A percentile compares a stretch with the other conserved stretches of the same genome.
Evolutionary conservation across 768 basidiomycete genomes (phyloP).

Genomic region (Podaxis sp.): DNA sequence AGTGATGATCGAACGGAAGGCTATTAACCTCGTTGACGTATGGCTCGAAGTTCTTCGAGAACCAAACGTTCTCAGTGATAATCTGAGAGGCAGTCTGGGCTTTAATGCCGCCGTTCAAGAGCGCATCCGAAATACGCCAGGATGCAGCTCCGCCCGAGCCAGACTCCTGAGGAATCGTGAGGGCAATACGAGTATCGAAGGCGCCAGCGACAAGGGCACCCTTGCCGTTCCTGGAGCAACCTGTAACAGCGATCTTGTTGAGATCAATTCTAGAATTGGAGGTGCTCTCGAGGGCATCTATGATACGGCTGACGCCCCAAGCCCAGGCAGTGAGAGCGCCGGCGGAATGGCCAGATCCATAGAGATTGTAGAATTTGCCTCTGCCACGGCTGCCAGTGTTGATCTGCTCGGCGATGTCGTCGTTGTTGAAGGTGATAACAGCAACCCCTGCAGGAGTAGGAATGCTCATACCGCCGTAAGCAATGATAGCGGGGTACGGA

Average conservation of each 20-base stretch:
- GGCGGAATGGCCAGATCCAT: constrained; percentile 45
- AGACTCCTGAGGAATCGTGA: constrained; percentile 63
- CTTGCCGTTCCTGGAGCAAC: constrained; percentile 63
- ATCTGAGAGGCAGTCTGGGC: constrained; percentile 60
- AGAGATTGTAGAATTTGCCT: constrained; percentile 59
- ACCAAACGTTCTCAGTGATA: constrained; percentile 62
- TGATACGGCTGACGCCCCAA: constrained; percentile 60
- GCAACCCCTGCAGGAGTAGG: constrained; percentile 38
- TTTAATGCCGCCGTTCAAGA: constrained; percentile 38
- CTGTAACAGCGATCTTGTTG: constrained; percentile 50
- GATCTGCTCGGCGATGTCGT: constrained; percentile 51
- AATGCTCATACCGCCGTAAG: constrained; percentile 43
- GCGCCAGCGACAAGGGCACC: constrained; percentile 59
- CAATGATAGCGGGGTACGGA: constrained; percentile 55
- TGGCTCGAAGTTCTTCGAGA: constrained; percentile 49
- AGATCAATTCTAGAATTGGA: constrained; percentile 43
- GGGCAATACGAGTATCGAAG: constrained; percentile 55
- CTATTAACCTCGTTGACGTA: constrained; percentile 43
- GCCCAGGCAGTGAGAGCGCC: constrained; percentile 61
- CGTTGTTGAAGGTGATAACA: constrained; percentile 52
- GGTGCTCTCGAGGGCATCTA: constrained; percentile 54
- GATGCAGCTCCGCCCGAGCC: constrained; percentile 58
- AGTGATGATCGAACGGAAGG: constrained; percentile 60
- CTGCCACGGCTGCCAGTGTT: constrained; percentile 43
- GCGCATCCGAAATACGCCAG: constrained; percentile 56